Base-by-base conservation (phyloP, 2,329 filamentous ascomycete genomes). In the Xylaria multiplex region DNA sequence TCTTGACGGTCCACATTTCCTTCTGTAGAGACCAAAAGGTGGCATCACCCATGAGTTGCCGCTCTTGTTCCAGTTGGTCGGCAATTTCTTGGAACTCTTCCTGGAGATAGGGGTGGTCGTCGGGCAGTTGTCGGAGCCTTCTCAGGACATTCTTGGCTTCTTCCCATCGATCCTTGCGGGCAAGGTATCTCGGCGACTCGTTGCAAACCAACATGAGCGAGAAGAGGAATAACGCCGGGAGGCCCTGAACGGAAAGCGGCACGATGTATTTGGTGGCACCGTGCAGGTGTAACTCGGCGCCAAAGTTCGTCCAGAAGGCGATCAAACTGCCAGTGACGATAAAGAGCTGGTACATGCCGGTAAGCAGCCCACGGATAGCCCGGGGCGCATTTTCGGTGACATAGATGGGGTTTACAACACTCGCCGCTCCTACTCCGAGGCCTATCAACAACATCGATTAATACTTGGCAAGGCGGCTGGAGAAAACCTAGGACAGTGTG, bases 171-270 rank as follows among this genome's bases (percentile, higher is more conserved):
- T 90, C 88, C 72, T 86, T 82, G 64, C 87, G 87, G 22, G 88
- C 89, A 2, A 90, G 82, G 81, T 86, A 91, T 53, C 89, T 83
- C 3, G 88, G 88, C 0, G 86, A 89, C 72, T 91, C 89, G 72
- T 86, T 85, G 81, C 86, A 88, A 53, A 90, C 77, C 2, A 86
- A 74, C 86, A 91, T 91, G 71, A 86, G 83, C 48, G 79, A 58
- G 67, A 88, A 82, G 2, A 91, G 82, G 27, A 90, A 77, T 5
- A 87, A 71, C 3, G 88, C 87, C 0, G 89, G 89, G 1, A 91
- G 80, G 22, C 83, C 86, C 74, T 91, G 89, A 72, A 91, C 82
- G 48, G 85, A 83, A 7, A 91, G 81, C 0, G 89, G 89, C 1
- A 90, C 82, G 56, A 89, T 82, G 76, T 86, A 89, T 70, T 74